A percentile compares a stretch with the other conserved stretches of the same genome.
Conservation (phyloP, 108 stramenopile species). For the Nitzschia inconspicua region DNA sequence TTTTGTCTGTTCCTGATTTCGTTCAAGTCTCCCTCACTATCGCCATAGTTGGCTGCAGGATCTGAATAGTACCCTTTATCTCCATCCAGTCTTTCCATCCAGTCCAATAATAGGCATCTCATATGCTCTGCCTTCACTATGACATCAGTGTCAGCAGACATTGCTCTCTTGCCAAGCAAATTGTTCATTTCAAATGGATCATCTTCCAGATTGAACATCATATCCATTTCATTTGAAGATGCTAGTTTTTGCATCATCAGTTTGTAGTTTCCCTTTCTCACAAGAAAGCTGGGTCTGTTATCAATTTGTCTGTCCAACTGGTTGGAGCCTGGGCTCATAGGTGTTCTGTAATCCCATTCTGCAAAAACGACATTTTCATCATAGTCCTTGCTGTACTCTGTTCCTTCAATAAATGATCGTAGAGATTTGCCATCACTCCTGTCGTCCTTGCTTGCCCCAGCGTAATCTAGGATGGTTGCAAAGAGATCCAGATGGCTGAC, state of each 20-base stretch:
- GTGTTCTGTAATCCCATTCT: slow-evolving; percentile 17
- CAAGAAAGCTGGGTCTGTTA: slow-evolving; percentile 15
- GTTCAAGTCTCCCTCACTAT: slow-evolving; percentile 11
- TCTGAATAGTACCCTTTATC: background rate
- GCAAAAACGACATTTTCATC: slow-evolving; percentile 17
- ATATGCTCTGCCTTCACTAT: slow-evolving; percentile 23
- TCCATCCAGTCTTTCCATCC: slow-evolving; percentile 20
- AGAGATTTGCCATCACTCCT: slow-evolving; percentile 16
- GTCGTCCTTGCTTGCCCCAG: background rate
- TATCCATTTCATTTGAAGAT: background rate
- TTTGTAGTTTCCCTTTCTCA: slow-evolving; percentile 24
- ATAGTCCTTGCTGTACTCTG: background rate
- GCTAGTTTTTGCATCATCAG: slow-evolving; percentile 16
- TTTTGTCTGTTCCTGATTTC: slow-evolving; percentile 8
- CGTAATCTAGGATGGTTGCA: slow-evolving; percentile 21
- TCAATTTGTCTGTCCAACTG: slow-evolving; percentile 3
- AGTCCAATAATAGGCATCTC: slow-evolving; percentile 13
- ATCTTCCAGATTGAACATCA: slow-evolving; percentile 22
- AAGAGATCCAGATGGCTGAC: slow-evolving; percentile 15
- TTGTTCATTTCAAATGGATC: slow-evolving; percentile 36
- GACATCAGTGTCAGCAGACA: background rate
- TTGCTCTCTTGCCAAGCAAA: slow-evolving; percentile 3
- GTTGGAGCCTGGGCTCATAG: background rate
- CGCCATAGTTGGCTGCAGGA: slow-evolving; percentile 7
- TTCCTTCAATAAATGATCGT: slow-evolving; percentile 13